Evolutionary conservation across 805 yeast species (phyloP).

Genomic region (Yarrowia sp.): DNA sequence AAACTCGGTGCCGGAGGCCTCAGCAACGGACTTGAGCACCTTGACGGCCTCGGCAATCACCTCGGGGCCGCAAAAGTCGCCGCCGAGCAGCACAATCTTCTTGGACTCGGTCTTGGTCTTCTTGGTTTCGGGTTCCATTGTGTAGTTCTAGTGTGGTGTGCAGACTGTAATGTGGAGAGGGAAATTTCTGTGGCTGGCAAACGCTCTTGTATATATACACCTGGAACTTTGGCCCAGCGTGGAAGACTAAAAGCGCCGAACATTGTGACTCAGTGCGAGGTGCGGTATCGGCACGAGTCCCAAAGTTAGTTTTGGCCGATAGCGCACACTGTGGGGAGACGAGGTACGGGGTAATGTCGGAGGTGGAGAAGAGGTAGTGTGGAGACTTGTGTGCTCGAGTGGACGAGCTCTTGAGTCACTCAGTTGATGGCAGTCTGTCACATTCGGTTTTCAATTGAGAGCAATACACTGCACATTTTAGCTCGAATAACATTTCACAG

Average conservation of each 20-base stretch:
- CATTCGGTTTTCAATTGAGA: too few species aligned
- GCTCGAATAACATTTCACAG: constrained; percentile 30
- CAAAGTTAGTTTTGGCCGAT: constrained; percentile 17
- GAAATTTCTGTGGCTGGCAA: constrained; percentile 19
- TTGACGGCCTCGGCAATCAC: constrained; percentile 89
- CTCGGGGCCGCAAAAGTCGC: constrained; percentile 97
- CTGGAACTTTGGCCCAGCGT: not conserved
- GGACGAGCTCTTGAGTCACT: too few species aligned
- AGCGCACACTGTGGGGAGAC: constrained; percentile 1
- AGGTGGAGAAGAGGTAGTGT: not conserved
- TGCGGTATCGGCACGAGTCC: constrained; percentile 28
- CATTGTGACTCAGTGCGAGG: constrained; percentile 25
- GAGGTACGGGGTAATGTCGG: constrained; percentile 18
- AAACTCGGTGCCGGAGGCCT: constrained; percentile 62
- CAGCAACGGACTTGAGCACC: constrained; percentile 80
- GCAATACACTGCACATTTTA: not conserved
- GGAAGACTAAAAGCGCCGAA: constrained; percentile 12
- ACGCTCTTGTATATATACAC: constrained; percentile 30
- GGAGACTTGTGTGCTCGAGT: not conserved
- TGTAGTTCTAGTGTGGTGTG: not conserved
- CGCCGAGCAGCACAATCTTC: constrained; percentile 87
- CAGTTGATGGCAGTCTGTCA: too few species aligned
- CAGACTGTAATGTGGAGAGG: not conserved
- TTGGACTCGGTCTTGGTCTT: constrained; percentile 52
- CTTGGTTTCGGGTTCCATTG: constrained; percentile 38